Evolutionary conservation across 306 rosid genomes (phyloP).

Genomic region (Rubus parviflorus): DNA sequence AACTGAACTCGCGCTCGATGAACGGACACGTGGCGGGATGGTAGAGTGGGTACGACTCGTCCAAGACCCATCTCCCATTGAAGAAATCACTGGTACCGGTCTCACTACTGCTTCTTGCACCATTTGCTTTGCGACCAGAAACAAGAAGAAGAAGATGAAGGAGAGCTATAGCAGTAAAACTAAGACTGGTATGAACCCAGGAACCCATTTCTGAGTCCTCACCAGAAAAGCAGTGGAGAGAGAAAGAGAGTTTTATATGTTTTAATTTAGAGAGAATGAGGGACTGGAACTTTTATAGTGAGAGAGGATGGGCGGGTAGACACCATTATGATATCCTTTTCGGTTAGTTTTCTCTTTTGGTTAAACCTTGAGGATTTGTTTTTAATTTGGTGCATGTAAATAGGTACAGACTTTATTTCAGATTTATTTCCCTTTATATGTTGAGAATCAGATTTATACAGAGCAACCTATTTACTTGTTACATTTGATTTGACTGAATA

Average conservation of each 20-base stretch:
- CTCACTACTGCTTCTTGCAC: not conserved
- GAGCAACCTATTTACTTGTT: not conserved
- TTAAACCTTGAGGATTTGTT: not conserved
- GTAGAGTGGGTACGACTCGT: constrained; percentile 63
- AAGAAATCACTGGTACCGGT: constrained; percentile 46
- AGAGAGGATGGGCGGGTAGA: not conserved
- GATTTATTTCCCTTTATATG: not conserved
- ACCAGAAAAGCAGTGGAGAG: not conserved
- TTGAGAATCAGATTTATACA: not conserved
- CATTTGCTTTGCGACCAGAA: not conserved
- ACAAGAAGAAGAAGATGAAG: not conserved
- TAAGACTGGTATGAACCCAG: constrained; percentile 5
- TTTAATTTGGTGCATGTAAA: not conserved
- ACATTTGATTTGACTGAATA: not conserved
- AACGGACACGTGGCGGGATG: constrained; percentile 56
- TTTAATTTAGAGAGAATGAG: not conserved
- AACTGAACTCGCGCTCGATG: constrained; percentile 72
- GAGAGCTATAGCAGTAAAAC: not conserved
- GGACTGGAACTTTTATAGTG: not conserved
- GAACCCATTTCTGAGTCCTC: constrained; percentile 23
- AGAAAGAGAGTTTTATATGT: not conserved
- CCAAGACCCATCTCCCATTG: constrained; percentile 71
- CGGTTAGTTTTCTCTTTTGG: not conserved
- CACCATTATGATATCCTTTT: not conserved
- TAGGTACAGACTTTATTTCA: not conserved